Conservation (phyloP, 2,329 filamentous ascomycete genomes). For the Aureobasidium sp. region DNA sequence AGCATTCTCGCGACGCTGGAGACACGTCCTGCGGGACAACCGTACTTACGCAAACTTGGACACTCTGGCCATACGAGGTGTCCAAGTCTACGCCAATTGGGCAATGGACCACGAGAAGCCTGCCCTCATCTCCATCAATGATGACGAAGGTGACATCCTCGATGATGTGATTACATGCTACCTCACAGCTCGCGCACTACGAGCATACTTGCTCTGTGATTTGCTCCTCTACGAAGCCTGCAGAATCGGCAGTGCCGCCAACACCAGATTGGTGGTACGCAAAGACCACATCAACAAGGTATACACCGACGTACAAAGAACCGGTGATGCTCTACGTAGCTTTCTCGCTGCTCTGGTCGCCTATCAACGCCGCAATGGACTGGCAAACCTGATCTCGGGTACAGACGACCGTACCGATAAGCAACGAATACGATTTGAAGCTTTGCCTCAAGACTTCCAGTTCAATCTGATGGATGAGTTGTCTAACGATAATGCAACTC, state of each 20-base stretch:
- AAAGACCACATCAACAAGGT: not conserved
- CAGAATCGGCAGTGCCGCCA: not conserved
- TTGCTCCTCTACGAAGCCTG: not conserved
- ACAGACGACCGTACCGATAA: not conserved
- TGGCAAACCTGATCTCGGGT: not conserved
- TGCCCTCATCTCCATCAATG: not conserved
- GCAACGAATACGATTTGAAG: not conserved
- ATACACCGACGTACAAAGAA: not conserved
- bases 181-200: not conserved
- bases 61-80: not conserved
- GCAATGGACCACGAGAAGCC: not conserved
- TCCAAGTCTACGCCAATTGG: not conserved
- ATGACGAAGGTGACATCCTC: not conserved
- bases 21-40: not conserved
- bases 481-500: not conserved
- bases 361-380: not conserved
- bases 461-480: not conserved
- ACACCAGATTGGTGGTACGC: not conserved
- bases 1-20: not conserved
- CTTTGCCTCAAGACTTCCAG: not conserved
- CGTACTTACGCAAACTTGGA: not conserved
- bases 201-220: not conserved
- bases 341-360: not conserved
- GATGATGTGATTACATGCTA: not conserved
- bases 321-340: not conserved